phyloP scores from a whole-genome alignment of 331 rosid genomes.

The Quercus tomentella region DNA sequence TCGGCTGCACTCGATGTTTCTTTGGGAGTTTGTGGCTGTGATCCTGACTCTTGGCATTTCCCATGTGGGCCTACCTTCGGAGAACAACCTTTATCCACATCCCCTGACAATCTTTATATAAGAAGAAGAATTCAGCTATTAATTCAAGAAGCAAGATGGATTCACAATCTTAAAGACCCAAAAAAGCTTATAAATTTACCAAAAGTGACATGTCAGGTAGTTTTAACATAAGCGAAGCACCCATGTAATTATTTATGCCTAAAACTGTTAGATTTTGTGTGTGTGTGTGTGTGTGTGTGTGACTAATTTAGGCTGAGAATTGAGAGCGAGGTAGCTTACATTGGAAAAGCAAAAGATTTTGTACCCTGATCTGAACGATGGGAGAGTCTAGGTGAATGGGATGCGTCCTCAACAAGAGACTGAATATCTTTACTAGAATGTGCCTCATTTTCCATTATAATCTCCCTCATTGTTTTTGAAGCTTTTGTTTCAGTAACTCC shows the following conservation, averaged over 20 bases:
- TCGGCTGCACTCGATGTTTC: conserved; percentile 20
- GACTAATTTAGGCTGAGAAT: neutral
- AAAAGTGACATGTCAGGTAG: neutral
- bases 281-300: neutral
- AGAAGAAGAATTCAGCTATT: conserved; percentile 16
- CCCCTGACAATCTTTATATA: conserved; percentile 47
- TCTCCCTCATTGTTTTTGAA: conserved; percentile 75
- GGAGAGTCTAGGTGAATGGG: conserved; percentile 17
- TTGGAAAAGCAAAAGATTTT: conserved; percentile 63
- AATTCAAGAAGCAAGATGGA: neutral
- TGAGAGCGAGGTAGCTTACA: conserved; percentile 42
- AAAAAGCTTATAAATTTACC: neutral
- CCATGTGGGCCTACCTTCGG: conserved; percentile 21
- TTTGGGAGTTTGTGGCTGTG: conserved; percentile 14
- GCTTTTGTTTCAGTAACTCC: conserved; percentile 53
- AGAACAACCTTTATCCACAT: conserved; percentile 27
- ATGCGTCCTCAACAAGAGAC: neutral
- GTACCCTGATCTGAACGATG: conserved; percentile 40
- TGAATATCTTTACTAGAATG: conserved; percentile 6
- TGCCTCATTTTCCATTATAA: conserved; percentile 50
- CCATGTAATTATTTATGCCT: neutral
- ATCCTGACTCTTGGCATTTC: conserved; percentile 4
- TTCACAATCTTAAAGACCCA: neutral
- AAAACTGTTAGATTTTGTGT: neutral
- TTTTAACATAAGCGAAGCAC: neutral